Percentiles rank a stretch among this genome's conserved stretches.
Evolutionary conservation across 148 eudicot genomes (phyloP).

Genomic region (Silene conica): DNA sequence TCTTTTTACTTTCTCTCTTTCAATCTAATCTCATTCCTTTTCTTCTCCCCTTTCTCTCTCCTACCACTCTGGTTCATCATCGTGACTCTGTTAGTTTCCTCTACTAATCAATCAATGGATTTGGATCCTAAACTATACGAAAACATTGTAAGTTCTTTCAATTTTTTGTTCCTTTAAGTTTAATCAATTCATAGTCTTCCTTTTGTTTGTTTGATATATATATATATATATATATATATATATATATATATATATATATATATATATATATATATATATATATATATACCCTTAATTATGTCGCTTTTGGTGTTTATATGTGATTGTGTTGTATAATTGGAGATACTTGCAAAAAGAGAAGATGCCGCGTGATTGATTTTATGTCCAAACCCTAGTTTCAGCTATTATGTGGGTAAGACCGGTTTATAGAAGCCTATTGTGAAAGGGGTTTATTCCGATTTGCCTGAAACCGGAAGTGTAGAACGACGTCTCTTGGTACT

Average conservation of each 20-base stretch:
- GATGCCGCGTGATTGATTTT: not conserved
- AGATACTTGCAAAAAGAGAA: not conserved
- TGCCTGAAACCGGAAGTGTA: too few relatives aligned
- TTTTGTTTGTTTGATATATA: not conserved
- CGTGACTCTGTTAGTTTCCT: not conserved
- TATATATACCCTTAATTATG: not conserved
- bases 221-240: not conserved
- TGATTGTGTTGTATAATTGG: not conserved
- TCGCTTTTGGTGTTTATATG: not conserved
- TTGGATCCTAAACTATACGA: conserved; percentile 61
- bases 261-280: not conserved
- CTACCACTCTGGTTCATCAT: not conserved
- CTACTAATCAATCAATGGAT: conserved; percentile 33
- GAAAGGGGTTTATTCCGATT: too few relatives aligned
- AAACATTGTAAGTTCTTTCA: conserved; percentile 35
- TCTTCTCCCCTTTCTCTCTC: not conserved
- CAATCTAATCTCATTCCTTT: not conserved
- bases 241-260: not conserved
- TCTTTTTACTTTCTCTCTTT: not conserved
- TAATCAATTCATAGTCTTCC: not conserved
- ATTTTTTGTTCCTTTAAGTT: not conserved
- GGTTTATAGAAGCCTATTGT: too few relatives aligned
- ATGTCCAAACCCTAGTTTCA: conserved; percentile 20
- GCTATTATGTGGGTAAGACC: not conserved
- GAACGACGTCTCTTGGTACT: too few relatives aligned